Base-by-base conservation (phyloP, 1,284 basidiomycete genomes). In the Pisolithus thermaeus region DNA sequence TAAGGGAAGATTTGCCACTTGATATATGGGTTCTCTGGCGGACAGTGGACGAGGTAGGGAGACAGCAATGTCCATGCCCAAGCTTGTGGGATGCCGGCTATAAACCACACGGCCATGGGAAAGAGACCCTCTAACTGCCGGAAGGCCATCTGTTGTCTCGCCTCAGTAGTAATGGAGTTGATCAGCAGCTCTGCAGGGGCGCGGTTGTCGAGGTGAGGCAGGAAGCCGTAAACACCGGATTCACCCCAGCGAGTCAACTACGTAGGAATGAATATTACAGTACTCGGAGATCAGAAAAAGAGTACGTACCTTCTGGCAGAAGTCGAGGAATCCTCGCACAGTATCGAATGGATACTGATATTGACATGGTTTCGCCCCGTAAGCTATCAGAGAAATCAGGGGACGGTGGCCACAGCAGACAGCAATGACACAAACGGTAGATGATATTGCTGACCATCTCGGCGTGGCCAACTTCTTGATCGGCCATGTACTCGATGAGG, bases 71-170 rank as follows among this genome's bases (percentile, higher is more conserved):
- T 80, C 83, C 83, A 84, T 1, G 71, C 67, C 78, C 81, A 82
- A 18, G 76, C 70, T 61, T 85, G 83, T 1, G 81, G 77, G 58
- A 84, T 79, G 12, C 75, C 73, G 0, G 76, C 70, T 28, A 41
- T 49, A 42, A 50, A 51, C 28, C 46, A 46, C 12, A 79, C 76
- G 4, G 81, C 78, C 76, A 82, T 80, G 1, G 81, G 81, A 72
- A 81, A 82, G 1, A 81, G 61, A 0, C 83, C 82, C 52, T 80
- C 74, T 47, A 84, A 77, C 61, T 86, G 83, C 12, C 83, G 66
- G 72, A 87, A 83, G 44, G 77, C 72, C 77, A 84, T 79, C 67
- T 87, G 80, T 65, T 87, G 83, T 11, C 84, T 71, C 6, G 72
- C 78, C 66, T 87, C 83, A n/a, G 78, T 82, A 0, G 81, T 74